These are phyloP conservation scores for Purpureocillium lavendulum DNA, from an alignment of 2,329 filamentous ascomycete genomes.

Conservation along the genomic window DNA sequence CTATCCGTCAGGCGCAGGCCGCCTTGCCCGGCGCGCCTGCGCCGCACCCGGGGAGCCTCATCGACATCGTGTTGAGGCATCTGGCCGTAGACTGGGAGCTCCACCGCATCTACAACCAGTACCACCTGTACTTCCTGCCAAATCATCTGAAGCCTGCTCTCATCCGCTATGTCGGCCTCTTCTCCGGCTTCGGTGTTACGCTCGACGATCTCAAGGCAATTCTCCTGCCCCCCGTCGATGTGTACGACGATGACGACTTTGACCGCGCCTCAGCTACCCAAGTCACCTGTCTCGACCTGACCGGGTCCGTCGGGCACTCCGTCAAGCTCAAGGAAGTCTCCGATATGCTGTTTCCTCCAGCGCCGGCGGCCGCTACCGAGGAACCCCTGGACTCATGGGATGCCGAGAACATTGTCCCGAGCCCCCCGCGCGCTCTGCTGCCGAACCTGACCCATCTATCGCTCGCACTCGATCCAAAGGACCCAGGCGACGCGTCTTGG, in stretches of 20 bases:
- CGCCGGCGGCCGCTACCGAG: conserved; percentile 9
- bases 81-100: conserved; percentile 47
- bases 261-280: conserved; percentile 20
- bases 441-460: conserved; percentile 54
- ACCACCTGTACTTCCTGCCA: conserved; percentile 48
- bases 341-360: conserved; percentile 39
- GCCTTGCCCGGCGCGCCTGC: conserved; percentile 36
- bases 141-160: conserved; percentile 43
- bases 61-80: conserved; percentile 40
- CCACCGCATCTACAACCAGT: conserved; percentile 46
- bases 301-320: conserved; percentile 40
- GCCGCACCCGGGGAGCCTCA: conserved; percentile 38
- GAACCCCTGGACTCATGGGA: conserved; percentile 48
- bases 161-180: conserved; percentile 39
- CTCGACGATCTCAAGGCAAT: conserved; percentile 41
- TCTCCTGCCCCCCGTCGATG: conserved; percentile 24
- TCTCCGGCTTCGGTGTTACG: conserved; percentile 37
- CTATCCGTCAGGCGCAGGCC: conserved; percentile 10
- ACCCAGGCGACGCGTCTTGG: conserved; percentile 39
- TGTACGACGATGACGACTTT: conserved; percentile 16
- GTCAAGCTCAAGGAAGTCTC: conserved; percentile 43
- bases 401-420: conserved; percentile 21
- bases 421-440: conserved; percentile 31
- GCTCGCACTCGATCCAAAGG: conserved; percentile 37
- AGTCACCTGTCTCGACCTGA: conserved; percentile 45